Conservation (phyloP, 73 alveolate species). For the Tetrahymena malaccensis region DNA sequence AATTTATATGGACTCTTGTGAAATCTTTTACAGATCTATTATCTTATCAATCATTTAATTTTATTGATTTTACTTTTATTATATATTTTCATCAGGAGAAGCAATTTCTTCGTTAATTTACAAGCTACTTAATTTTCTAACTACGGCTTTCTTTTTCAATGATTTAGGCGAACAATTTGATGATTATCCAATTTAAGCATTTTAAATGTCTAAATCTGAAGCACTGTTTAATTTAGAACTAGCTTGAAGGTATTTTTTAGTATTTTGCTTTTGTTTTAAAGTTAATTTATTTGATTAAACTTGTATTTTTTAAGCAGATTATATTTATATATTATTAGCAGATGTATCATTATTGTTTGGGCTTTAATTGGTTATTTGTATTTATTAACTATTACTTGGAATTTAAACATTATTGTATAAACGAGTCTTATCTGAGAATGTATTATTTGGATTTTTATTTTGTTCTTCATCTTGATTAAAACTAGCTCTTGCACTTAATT, state of each 20-base stretch:
- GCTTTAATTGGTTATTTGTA: background rate
- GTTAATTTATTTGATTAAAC: background rate
- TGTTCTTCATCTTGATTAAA: background rate
- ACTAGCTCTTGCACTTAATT: background rate
- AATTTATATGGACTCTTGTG: background rate
- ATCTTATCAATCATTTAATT: background rate
- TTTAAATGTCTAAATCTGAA: background rate
- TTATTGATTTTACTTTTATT: background rate
- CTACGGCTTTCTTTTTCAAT: background rate
- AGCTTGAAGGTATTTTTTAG: background rate
- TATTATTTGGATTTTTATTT: background rate
- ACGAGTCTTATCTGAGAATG: background rate
- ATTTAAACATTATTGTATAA: background rate
- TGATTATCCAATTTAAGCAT: background rate
- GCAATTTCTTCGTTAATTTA: background rate
- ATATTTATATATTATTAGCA: background rate
- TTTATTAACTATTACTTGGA: background rate
- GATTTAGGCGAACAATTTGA: background rate
- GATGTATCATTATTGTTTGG: background rate
- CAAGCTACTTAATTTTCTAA: background rate
- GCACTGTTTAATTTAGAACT: background rate
- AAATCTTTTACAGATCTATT: background rate
- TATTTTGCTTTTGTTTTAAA: background rate
- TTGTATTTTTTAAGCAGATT: background rate
- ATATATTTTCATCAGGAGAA: background rate